phyloP scores from a whole-genome alignment of 768 basidiomycete species.

The Ephemerocybe angulata region DNA sequence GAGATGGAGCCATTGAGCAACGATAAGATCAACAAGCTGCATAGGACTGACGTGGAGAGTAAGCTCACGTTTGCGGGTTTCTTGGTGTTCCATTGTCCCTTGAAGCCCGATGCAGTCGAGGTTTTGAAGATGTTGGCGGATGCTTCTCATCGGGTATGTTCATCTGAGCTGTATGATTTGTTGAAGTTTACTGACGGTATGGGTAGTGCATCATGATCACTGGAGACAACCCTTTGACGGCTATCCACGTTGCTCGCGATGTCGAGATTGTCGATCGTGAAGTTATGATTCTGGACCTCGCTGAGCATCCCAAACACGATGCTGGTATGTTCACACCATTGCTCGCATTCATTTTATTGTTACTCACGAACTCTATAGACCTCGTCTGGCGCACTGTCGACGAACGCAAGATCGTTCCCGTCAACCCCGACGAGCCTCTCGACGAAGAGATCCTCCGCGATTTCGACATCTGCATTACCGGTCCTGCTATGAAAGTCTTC shows the following conservation, averaged over 20 bases:
- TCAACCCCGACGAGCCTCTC: slow-evolving; percentile 74
- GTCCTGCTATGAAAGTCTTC: slow-evolving; percentile 88
- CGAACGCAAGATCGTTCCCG: slow-evolving; percentile 83
- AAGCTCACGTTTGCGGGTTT: slow-evolving; percentile 87
- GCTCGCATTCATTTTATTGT: background rate
- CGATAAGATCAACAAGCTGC: slow-evolving; percentile 89
- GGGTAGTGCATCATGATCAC: slow-evolving; percentile 97
- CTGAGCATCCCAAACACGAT: slow-evolving; percentile 71
- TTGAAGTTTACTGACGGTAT: background rate
- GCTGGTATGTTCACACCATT: slow-evolving; percentile 45
- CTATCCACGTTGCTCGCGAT: slow-evolving; percentile 91
- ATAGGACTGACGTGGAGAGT: slow-evolving; percentile 78
- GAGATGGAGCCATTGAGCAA: slow-evolving; percentile 66
- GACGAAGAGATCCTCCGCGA: slow-evolving; percentile 74
- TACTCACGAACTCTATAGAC: slow-evolving; percentile 40
- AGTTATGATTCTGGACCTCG: slow-evolving; percentile 85
- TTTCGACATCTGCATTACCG: slow-evolving; percentile 97
- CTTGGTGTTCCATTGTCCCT: slow-evolving; percentile 96
- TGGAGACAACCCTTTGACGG: slow-evolving; percentile 96
- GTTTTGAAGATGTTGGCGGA: slow-evolving; percentile 92
- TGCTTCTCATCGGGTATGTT: slow-evolving; percentile 89
- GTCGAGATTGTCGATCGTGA: slow-evolving; percentile 98
- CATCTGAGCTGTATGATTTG: background rate
- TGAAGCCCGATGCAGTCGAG: slow-evolving; percentile 89
- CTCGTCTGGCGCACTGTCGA: slow-evolving; percentile 94